Base-by-base conservation (phyloP, 2,329 filamentous ascomycete species). In the Metarhizium anisopliae region DNA sequence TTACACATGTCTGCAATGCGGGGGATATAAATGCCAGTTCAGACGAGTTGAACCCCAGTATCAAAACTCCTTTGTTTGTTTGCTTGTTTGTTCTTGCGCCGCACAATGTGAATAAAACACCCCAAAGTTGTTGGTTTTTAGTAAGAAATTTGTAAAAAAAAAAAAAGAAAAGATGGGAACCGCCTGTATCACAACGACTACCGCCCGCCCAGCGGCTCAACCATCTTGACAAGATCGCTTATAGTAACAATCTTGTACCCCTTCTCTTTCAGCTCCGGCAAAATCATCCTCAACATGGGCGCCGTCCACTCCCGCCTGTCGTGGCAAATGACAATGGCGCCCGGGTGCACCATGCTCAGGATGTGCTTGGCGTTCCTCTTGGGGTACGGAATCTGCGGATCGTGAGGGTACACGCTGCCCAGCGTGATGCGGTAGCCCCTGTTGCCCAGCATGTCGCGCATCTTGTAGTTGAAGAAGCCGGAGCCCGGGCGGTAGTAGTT, bases 341-440 rank as follows among this genome's bases (percentile, higher is more conserved):
- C 91, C 0, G 87, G 85, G 50, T 81, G 76, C 40, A 87, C 76
- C 86, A 91, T 90, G 71, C 88, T 90, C 62, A 95, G 69, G 4
- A 95, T 82, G 73, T 95, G 90, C 61, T 75, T 77, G 7, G 89
- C 86, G 70, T 96, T 96, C 53, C 91, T 62, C 60, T 75, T 73
- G 61, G 82, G 79, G 64, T 81, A 85, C 10, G 76, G 76, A 56
- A 96, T 86, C 76, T 95, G 90, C n/a, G 91, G 85, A 72, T 96
- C 91, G 72, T 95, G 90, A 5, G 91, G 91, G 71, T 95, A 96
- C 45, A 96, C 85, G 68, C 84, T 85, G 2, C 91, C 91, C 43
- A 96, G 73, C n/a, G 91, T 86, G 53, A 94, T 76, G 52, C 78
- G 76, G 69, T 90, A 92, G 4, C 84, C 85, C 58, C 90, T 67